phyloP scores from a whole-genome alignment of 441 rosid species.

The Hypseocharis bilobata region DNA sequence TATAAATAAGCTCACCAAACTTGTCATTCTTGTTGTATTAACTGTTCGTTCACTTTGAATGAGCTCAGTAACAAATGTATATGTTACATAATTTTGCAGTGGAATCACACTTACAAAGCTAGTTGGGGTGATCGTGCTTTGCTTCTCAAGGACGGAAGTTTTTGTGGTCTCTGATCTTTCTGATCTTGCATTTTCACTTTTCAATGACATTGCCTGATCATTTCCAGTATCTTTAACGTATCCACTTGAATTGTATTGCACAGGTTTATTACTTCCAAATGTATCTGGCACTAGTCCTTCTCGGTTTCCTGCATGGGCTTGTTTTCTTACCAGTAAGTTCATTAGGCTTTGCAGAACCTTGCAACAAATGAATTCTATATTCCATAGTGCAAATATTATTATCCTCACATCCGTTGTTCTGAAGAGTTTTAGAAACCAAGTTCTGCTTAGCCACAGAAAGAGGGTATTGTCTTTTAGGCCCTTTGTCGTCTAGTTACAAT shows the following conservation, averaged over 20 bases:
- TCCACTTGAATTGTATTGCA: neutral
- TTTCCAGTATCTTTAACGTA: neutral
- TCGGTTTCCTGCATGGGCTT: constrained; percentile 91
- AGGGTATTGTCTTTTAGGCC: neutral
- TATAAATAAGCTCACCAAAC: neutral
- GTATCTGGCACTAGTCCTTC: constrained; percentile 88
- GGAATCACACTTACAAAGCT: constrained; percentile 94
- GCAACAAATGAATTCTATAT: neutral
- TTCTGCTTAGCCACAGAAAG: neutral
- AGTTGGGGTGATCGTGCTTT: constrained; percentile 88
- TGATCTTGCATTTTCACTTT: neutral
- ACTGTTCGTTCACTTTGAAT: neutral
- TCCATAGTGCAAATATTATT: neutral
- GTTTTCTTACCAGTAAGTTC: constrained; percentile 80
- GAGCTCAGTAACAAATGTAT: neutral
- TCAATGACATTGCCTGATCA: neutral
- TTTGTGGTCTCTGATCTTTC: constrained; percentile 58
- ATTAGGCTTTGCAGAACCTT: neutral
- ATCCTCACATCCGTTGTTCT: neutral
- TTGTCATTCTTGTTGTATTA: neutral
- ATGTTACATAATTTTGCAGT: constrained; percentile 33
- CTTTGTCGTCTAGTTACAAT: neutral
- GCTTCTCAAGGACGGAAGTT: constrained; percentile 90
- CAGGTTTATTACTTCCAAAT: constrained; percentile 96
- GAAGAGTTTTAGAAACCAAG: neutral